phyloP scores from a whole-genome alignment of 805 yeast species.

The Candida orba region DNA sequence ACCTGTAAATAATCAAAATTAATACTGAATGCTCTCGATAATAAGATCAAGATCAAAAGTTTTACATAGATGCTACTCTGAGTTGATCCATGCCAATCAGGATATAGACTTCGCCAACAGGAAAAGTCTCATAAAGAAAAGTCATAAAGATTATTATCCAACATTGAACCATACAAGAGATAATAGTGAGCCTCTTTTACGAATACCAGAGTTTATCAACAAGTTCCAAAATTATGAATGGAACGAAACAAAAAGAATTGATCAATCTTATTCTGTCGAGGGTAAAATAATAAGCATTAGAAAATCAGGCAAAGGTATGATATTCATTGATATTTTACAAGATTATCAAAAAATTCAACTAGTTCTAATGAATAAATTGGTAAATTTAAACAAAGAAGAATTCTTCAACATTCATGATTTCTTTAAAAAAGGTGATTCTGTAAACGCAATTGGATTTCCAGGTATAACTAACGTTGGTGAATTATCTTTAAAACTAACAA shows the following conservation, averaged over 20 bases:
- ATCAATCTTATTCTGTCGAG: conserved; percentile 24
- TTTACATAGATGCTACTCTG: conserved; percentile 2
- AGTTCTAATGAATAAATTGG: conserved; percentile 46
- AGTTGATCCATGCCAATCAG: conserved; percentile 13
- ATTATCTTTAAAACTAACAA: conserved; percentile 53
- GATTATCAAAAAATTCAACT: conserved; percentile 55
- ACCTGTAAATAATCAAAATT: too few relatives aligned
- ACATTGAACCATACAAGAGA: conserved; percentile 13
- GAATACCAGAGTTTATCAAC: conserved; percentile 35
- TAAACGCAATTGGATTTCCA: conserved; percentile 62
- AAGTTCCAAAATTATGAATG: conserved; percentile 23
- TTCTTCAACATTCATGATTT: conserved; percentile 31
- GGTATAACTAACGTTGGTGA: conserved; percentile 76
- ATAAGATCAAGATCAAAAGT: not conserved
- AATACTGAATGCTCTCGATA: conserved; percentile 2
- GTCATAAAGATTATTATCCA: conserved; percentile 21
- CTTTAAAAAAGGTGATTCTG: conserved; percentile 65
- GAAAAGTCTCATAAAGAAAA: conserved; percentile 11
- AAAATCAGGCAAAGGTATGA: conserved; percentile 59
- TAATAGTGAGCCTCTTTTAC: not conserved
- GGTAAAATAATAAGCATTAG: conserved; percentile 59
- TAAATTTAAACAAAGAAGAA: conserved; percentile 34
- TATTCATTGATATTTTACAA: conserved; percentile 62
- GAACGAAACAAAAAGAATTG: conserved; percentile 18
- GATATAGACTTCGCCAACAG: conserved; percentile 21